These are phyloP conservation scores for Cercospora sojina DNA, from an alignment of 2,329 filamentous ascomycete genomes.

Conservation along the genomic window DNA sequence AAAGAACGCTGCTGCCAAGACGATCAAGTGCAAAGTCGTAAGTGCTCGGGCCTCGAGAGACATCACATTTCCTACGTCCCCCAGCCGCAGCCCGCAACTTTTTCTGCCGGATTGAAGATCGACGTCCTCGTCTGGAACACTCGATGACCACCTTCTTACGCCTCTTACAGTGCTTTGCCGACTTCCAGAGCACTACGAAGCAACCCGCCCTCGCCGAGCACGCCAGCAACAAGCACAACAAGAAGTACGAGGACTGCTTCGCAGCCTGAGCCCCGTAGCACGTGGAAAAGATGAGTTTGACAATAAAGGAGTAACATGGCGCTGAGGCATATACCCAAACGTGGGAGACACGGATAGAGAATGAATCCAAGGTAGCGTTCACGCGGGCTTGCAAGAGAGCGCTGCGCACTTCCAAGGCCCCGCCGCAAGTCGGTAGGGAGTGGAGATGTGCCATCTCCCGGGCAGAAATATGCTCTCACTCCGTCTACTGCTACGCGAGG, in stretches of 20 bases:
- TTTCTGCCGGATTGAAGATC: not conserved
- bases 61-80: not conserved
- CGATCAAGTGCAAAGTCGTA: conserved; percentile 67
- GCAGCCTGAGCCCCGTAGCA: not conserved
- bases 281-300: not conserved
- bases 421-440: not conserved
- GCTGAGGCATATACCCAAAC: conserved; percentile 9
- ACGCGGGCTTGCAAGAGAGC: not conserved
- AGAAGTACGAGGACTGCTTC: conserved; percentile 70
- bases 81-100: not conserved
- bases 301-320: conserved; percentile 5
- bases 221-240: conserved; percentile 73
- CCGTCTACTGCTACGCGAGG: not conserved
- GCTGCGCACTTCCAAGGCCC: not conserved
- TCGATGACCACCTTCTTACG: not conserved
- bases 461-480: not conserved
- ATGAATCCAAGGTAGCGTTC: not conserved
- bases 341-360: conserved; percentile 10
- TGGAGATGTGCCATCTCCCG: not conserved
- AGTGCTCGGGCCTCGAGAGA: not conserved
- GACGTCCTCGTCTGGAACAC: not conserved
- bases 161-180: conserved; percentile 63
- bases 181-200: conserved; percentile 75
- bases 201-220: conserved; percentile 70
- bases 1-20: conserved; percentile 71